Evolutionary conservation across 306 rosid species (phyloP), one percentile per base, ranked within the genome.

Genomic region (Malus sieversii): DNA sequence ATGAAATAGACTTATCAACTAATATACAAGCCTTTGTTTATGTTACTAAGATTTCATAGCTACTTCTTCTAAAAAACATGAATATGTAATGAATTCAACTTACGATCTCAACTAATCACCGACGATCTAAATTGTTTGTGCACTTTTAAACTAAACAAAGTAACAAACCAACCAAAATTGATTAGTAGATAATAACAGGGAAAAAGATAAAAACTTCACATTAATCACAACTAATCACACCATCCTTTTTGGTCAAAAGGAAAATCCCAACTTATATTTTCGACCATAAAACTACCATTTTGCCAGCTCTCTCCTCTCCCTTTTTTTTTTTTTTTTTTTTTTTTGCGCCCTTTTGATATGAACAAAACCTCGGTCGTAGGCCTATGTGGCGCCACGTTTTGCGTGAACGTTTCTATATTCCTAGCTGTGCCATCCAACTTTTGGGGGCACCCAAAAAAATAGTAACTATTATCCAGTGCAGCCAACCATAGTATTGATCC

Each of bases 351-450:
- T 48, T 51, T 51, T 51, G n/a, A 51, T 51, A 51, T 14, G 57
- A 51, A 51, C 57, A 51, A 51, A 48, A 15, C 55, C 55, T 48
- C 5, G 55, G 53, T 15, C 55, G 18, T 12, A 16, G 4, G 19
- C 57, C 57, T 51, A 52, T 52, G 63, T 71, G 74, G 74, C 74
- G 52, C 64, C 75, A 72, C 35, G 66, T 55, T 33, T 33, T 33
- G 4, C 52, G 66, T 72, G 52, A 72, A 33, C 75, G 52, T 32
- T 25, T 10, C 7, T 1, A 48, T 16, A 4, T 30, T 27, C 12
- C 44, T 20, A 23, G 65, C 9, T 25, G 65, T 57, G 51, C 33
- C 75, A 33, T 6, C 14, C 64, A 10, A 13, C 35, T 74, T 63
- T 57, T 74, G 33, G 44, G 52, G 61, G 12, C 12, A 15, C 19